Conservation (phyloP, 495 filamentous ascomycete genomes). For the Penicillium chermesinum region DNA sequence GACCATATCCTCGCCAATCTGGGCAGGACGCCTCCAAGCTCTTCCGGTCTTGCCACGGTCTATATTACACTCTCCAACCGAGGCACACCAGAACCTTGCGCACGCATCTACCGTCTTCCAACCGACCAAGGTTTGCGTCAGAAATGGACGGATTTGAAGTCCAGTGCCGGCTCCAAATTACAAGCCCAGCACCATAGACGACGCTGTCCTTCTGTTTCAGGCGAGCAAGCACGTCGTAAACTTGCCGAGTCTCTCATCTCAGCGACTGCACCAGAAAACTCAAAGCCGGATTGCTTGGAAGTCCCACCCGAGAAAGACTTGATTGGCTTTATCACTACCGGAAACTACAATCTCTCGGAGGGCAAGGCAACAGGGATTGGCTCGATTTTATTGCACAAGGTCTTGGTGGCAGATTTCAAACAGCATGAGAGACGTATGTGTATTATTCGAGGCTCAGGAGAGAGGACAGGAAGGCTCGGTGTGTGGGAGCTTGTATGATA, state of each 20-base stretch:
- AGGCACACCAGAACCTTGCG: slow-evolving; percentile 56
- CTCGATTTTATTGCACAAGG: slow-evolving; percentile 57
- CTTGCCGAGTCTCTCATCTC: slow-evolving; percentile 51
- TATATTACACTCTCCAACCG: slow-evolving; percentile 53
- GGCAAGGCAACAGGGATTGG: slow-evolving; percentile 75
- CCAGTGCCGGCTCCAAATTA: slow-evolving; percentile 5
- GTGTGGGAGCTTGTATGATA: slow-evolving; percentile 67
- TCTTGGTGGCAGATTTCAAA: slow-evolving; percentile 29
- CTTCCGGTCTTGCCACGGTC: slow-evolving; percentile 49
- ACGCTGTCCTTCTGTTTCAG: slow-evolving; percentile 6
- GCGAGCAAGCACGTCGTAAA: slow-evolving; percentile 44
- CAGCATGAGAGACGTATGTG: slow-evolving; percentile 50
- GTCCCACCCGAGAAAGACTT: slow-evolving; percentile 72
- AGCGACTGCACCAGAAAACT: slow-evolving; percentile 22
- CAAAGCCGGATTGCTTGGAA: slow-evolving; percentile 51
- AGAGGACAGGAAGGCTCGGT: slow-evolving; percentile 69
- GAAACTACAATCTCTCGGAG: slow-evolving; percentile 73
- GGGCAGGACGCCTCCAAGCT: slow-evolving; percentile 16
- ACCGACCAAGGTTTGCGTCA: slow-evolving; percentile 40
- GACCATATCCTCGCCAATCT: slow-evolving; percentile 18
- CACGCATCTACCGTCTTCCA: slow-evolving; percentile 70
- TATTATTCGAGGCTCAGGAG: slow-evolving; percentile 75
- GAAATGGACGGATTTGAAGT: slow-evolving; percentile 48
- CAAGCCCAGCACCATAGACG: neutral
- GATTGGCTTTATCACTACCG: slow-evolving; percentile 88